Percentiles rank a stretch among this genome's conserved stretches.
Conservation (phyloP, 2,329 filamentous ascomycete species). For the Emergomyces orientalis region DNA sequence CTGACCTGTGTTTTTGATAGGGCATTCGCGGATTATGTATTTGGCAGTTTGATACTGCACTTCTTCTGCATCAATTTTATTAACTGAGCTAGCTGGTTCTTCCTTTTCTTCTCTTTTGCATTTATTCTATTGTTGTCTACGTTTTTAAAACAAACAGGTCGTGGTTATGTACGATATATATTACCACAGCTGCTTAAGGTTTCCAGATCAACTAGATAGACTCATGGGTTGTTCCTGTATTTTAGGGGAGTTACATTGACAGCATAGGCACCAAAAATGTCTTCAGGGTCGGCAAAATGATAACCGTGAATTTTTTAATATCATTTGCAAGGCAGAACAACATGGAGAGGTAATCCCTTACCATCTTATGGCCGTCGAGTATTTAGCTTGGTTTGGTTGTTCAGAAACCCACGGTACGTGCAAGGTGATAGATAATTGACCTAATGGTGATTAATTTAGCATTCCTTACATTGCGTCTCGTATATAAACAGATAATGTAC, state of each 20-base stretch:
- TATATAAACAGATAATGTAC: neutral
- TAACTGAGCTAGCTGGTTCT: conserved; percentile 54
- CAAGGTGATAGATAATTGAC: too few species aligned
- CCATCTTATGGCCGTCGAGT: neutral
- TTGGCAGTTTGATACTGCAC: conserved; percentile 90
- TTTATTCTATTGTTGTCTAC: neutral
- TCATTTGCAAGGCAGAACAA: neutral
- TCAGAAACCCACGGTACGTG: neutral
- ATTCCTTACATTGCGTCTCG: neutral
- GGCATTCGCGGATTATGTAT: conserved; percentile 92
- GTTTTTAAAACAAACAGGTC: neutral
- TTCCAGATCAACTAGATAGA: neutral
- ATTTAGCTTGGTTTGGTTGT: neutral
- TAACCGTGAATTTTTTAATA: neutral
- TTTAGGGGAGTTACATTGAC: neutral
- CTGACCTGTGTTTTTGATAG: conserved; percentile 36
- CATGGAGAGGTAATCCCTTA: neutral
- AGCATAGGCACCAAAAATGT: neutral
- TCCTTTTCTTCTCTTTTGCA: neutral
- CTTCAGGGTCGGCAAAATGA: neutral
- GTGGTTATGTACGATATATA: neutral
- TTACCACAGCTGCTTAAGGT: neutral
- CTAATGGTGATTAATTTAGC: neutral
- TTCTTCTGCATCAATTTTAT: conserved; percentile 99
- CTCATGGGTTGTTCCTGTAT: neutral